phyloP scores from a whole-genome alignment of 345 rosid genomes.

The Populus tremula region DNA sequence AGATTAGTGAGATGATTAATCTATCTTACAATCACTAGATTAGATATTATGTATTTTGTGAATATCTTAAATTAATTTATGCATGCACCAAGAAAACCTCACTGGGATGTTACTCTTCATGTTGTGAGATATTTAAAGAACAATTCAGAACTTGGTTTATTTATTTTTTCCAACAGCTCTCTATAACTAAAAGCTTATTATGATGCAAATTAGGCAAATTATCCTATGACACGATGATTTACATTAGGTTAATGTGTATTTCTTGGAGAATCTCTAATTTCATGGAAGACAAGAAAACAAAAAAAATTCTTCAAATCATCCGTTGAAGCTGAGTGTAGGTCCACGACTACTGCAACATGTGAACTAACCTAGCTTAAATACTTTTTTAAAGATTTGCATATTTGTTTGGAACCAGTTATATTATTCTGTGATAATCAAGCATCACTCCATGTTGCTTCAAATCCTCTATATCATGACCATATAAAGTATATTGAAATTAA shows the following conservation, averaged over 20 bases:
- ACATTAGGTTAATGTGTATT: not conserved
- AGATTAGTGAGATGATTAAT: too few relatives aligned
- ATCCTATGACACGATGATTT: not conserved
- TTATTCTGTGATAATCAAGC: not conserved
- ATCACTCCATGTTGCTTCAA: not conserved
- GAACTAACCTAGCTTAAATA: not conserved
- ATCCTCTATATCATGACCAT: too few relatives aligned
- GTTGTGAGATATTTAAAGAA: not conserved
- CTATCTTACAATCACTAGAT: too few relatives aligned
- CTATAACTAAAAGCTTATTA: not conserved
- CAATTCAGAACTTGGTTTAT: not conserved
- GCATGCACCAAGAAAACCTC: not conserved
- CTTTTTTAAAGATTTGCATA: not conserved
- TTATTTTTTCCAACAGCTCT: not conserved
- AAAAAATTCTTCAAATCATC: not conserved
- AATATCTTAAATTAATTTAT: too few relatives aligned
- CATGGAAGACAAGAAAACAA: not conserved
- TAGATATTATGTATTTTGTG: too few relatives aligned
- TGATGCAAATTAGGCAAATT: not conserved
- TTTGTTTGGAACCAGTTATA: accelerated
- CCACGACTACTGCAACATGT: not conserved
- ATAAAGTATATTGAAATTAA: too few relatives aligned
- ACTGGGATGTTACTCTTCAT: not conserved
- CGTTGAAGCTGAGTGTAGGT: not conserved
- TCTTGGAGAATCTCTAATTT: not conserved